Evolutionary conservation across 768 basidiomycete species (phyloP).

Genomic region (Hemileccinum impolitum): DNA sequence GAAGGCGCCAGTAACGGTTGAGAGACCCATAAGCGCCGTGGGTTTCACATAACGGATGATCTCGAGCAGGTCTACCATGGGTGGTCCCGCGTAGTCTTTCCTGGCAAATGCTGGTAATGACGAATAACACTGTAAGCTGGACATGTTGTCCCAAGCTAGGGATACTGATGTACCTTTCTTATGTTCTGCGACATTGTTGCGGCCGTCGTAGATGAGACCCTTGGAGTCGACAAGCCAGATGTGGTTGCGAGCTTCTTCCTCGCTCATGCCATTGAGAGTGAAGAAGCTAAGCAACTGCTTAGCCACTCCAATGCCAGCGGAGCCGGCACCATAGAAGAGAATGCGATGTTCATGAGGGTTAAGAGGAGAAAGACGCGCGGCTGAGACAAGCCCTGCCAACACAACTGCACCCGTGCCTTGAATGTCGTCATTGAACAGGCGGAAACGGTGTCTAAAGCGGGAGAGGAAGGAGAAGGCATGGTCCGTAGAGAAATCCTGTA

Average conservation of each 20-base stretch:
- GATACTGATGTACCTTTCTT: slow-evolving; percentile 61
- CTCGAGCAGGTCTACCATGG: slow-evolving; percentile 70
- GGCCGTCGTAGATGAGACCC: slow-evolving; percentile 75
- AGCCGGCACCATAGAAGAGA: slow-evolving; percentile 91
- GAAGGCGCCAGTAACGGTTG: slow-evolving; percentile 86
- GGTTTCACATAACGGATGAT: slow-evolving; percentile 81
- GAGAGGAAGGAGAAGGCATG: slow-evolving; percentile 86
- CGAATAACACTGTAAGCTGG: neutral
- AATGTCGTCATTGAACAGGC: slow-evolving; percentile 88
- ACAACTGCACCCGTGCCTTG: slow-evolving; percentile 92
- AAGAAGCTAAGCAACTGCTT: slow-evolving; percentile 89
- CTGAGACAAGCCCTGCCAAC: slow-evolving; percentile 86
- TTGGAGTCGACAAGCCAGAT: slow-evolving; percentile 88
- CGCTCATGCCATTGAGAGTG: slow-evolving; percentile 70
- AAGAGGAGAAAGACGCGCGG: slow-evolving; percentile 68
- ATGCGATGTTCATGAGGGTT: slow-evolving; percentile 75
- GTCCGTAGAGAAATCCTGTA: slow-evolving; percentile 86
- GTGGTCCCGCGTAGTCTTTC: slow-evolving; percentile 71
- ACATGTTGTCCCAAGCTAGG: neutral
- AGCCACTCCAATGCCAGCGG: slow-evolving; percentile 89
- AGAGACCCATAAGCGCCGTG: slow-evolving; percentile 85
- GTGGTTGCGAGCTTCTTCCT: slow-evolving; percentile 69
- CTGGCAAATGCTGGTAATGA: slow-evolving; percentile 73
- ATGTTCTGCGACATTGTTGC: slow-evolving; percentile 73
- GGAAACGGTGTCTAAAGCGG: slow-evolving; percentile 70